Percentiles rank a stretch among this genome's conserved stretches.
These are phyloP conservation scores for Chloranthus sessilifolius DNA, from an alignment of 164 flowering plant species.

Conservation along the genomic window DNA sequence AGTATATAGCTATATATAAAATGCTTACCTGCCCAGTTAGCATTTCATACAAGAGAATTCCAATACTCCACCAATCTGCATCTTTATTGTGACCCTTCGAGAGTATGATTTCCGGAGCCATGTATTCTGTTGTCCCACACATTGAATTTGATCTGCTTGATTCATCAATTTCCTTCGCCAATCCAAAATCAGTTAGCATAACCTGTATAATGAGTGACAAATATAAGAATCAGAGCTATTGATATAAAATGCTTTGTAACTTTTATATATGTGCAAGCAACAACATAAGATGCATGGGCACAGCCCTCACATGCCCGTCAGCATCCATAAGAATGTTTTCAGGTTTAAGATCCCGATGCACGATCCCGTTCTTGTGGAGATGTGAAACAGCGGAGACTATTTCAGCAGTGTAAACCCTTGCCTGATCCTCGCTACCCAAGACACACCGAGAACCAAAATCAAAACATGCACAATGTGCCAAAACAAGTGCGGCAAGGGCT, in stretches of 20 bases:
- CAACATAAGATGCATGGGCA: no score
- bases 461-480: no score
- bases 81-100: constrained; percentile 81
- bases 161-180: constrained; percentile 82
- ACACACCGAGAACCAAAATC: constrained; percentile 24
- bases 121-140: constrained; percentile 94
- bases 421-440: constrained; percentile 89
- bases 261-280: constrained; percentile 7
- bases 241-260: background rate
- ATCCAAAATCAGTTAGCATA: constrained; percentile 87
- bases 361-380: constrained; percentile 83
- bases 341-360: constrained; percentile 95
- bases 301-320: constrained; percentile 88
- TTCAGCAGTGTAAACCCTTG: constrained; percentile 89
- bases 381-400: constrained; percentile 96
- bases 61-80: constrained; percentile 95
- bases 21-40: constrained; percentile 56
- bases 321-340: constrained; percentile 91
- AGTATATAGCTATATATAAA: no score
- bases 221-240: background rate
- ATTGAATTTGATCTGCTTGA: constrained; percentile 72
- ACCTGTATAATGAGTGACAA: constrained; percentile 35
- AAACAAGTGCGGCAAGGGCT: no score
- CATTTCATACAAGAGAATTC: constrained; percentile 83
- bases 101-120: constrained; percentile 82